These are phyloP conservation scores for Sistotremastrum niveocremeum DNA, from an alignment of 768 basidiomycete genomes.

Conservation along the genomic window DNA sequence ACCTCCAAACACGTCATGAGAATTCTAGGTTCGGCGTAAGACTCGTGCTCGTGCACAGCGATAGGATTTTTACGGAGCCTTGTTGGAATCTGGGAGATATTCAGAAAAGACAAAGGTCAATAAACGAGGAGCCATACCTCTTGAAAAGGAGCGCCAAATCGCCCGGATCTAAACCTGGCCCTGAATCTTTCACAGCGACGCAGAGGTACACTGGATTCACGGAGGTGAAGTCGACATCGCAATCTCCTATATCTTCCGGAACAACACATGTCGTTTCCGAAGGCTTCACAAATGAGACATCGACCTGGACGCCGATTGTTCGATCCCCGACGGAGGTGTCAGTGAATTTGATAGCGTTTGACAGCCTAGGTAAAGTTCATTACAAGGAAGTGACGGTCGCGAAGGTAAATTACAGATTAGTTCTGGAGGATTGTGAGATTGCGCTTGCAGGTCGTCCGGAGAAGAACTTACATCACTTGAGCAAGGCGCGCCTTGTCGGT, in stretches of 20 bases:
- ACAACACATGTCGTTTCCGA: constrained; percentile 13
- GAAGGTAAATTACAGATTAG: too few species aligned
- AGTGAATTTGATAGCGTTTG: constrained; percentile 25
- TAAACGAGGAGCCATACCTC: constrained; percentile 1
- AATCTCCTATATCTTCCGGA: constrained; percentile 8
- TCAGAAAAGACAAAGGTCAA: background rate
- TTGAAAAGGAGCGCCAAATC: constrained; percentile 22
- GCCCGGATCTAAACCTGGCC: constrained; percentile 23
- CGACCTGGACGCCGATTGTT: constrained; percentile 17
- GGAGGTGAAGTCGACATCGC: background rate
- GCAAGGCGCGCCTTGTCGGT: constrained; percentile 24
- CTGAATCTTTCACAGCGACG: constrained; percentile 20
- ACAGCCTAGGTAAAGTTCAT: constrained; percentile 7
- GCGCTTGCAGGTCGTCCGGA: background rate
- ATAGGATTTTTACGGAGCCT: constrained; percentile 13
- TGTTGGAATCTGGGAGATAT: constrained; percentile 17
- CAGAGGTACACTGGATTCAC: constrained; percentile 18
- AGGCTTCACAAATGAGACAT: constrained; percentile 18
- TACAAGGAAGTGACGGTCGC: too few species aligned
- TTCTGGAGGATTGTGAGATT: too few species aligned
- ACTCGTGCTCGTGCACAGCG: constrained; percentile 9
- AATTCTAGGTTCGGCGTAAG: constrained; percentile 6
- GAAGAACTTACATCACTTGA: constrained; percentile 16
- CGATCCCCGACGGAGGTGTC: constrained; percentile 11
- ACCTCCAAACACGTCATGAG: constrained; percentile 13